These are phyloP conservation scores for Penicillium steckii DNA, from an alignment of 495 filamentous ascomycete genomes.

Conservation along the genomic window DNA sequence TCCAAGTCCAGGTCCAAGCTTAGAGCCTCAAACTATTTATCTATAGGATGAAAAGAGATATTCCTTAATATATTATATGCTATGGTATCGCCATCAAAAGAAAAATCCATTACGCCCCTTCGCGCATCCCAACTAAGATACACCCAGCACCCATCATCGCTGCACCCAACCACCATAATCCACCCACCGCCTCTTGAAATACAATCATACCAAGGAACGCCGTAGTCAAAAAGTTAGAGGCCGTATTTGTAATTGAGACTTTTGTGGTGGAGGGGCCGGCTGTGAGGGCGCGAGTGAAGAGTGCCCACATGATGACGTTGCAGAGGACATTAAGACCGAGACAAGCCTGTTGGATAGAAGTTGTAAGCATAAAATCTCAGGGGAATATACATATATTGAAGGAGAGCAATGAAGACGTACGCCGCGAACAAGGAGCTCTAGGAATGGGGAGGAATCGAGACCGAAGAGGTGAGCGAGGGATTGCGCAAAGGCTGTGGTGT, in stretches of 20 bases:
- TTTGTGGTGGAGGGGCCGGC: slow-evolving; percentile 81
- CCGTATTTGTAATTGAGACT: slow-evolving; percentile 90
- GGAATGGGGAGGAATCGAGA: slow-evolving; percentile 42
- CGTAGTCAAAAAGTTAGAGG: slow-evolving; percentile 87
- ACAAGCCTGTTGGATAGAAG: slow-evolving; percentile 58
- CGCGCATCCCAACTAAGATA: slow-evolving; percentile 83
- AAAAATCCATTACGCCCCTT: slow-evolving; percentile 55
- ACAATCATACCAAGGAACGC: slow-evolving; percentile 77
- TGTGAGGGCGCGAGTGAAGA: slow-evolving; percentile 79
- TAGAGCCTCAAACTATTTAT: neutral
- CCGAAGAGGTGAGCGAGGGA: slow-evolving; percentile 62
- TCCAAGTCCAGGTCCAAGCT: neutral
- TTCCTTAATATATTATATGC: neutral
- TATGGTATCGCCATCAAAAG: neutral
- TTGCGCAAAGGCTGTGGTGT: slow-evolving; percentile 69
- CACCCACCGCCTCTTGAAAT: slow-evolving; percentile 69
- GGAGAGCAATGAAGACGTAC: slow-evolving; percentile 55
- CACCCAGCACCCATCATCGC: slow-evolving; percentile 82
- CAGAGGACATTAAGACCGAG: slow-evolving; percentile 86
- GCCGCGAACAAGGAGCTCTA: slow-evolving; percentile 66
- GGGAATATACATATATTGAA: neutral
- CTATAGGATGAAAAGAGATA: neutral
- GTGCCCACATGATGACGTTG: slow-evolving; percentile 92
- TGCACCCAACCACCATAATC: slow-evolving; percentile 88
- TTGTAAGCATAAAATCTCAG: slow-evolving; percentile 2